Conservation (phyloP, 176 grass and related monocot genomes). For the Dactylis glomerata region DNA sequence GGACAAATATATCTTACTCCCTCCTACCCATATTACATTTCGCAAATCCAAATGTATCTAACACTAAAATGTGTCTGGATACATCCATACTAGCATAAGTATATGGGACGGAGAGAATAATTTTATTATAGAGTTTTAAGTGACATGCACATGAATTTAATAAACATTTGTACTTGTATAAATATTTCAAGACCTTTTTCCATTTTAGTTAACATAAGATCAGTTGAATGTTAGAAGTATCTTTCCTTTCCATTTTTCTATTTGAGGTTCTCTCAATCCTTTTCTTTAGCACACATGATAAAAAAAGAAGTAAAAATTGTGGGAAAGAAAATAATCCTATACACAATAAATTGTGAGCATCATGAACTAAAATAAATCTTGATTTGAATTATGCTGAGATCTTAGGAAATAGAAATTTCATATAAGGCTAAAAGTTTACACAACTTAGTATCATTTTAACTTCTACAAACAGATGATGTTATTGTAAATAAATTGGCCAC, state of each 20-base stretch:
- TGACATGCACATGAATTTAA: background rate
- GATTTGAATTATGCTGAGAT: background rate
- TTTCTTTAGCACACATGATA: background rate
- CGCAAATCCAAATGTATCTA: no score
- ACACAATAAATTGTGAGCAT: no score
- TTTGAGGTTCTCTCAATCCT: background rate
- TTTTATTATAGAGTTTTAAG: background rate
- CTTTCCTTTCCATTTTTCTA: background rate
- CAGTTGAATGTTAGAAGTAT: background rate
- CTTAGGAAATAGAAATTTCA: background rate
- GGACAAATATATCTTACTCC: background rate
- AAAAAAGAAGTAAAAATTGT: background rate
- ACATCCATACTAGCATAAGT: no score
- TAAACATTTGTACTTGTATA: background rate
- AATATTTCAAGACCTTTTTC: background rate
- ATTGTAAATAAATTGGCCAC: background rate
- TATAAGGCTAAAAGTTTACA: background rate
- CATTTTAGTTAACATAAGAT: background rate
- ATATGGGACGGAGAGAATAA: no score
- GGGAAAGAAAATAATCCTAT: background rate
- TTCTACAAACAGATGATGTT: background rate
- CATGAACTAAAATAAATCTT: no score
- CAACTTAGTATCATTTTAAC: background rate
- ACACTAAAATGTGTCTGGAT: no score
- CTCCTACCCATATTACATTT: no score